Evolutionary conservation across 2,329 filamentous ascomycete species (phyloP).

Genomic region (Zalaria obscura): DNA sequence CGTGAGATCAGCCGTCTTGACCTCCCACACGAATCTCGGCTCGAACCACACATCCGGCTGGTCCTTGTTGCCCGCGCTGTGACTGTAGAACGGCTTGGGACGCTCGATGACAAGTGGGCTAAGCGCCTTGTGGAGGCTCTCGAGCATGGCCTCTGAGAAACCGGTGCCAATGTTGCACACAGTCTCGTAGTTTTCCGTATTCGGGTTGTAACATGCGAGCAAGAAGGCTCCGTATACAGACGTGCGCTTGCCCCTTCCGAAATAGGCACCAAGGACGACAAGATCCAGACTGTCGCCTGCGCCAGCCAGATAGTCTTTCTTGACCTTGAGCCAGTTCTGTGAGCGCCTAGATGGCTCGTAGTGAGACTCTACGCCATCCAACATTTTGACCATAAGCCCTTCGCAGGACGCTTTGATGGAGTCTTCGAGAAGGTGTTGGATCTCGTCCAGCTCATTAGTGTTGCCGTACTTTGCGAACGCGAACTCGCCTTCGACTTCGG

Average conservation of each 20-base stretch:
- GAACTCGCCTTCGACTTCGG: slow-evolving; percentile 76
- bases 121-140: slow-evolving; percentile 66
- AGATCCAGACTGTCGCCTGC: slow-evolving; percentile 93
- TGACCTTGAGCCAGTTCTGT: slow-evolving; percentile 97
- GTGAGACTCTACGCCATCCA: slow-evolving; percentile 80
- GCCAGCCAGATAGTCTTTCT: slow-evolving; percentile 92
- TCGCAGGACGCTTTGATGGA: slow-evolving; percentile 93
- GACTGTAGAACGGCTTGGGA: slow-evolving; percentile 87
- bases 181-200: slow-evolving; percentile 73
- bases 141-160: slow-evolving; percentile 88
- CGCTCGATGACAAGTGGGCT: slow-evolving; percentile 69
- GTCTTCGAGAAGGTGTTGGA: slow-evolving; percentile 83
- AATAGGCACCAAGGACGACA: slow-evolving; percentile 87
- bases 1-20: slow-evolving; percentile 90
- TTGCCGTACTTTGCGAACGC: slow-evolving; percentile 77
- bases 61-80: slow-evolving; percentile 72
- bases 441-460: slow-evolving; percentile 80
- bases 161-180: slow-evolving; percentile 98
- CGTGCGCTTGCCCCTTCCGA: slow-evolving; percentile 88
- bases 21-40: slow-evolving; percentile 88
- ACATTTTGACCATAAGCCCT: slow-evolving; percentile 98
- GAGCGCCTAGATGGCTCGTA: slow-evolving; percentile 95
- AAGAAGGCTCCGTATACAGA: slow-evolving; percentile 93
- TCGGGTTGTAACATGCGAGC: slow-evolving; percentile 80
- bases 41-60: slow-evolving; percentile 99